Evolutionary conservation across 1,284 basidiomycete species (phyloP).

Genomic region (Meira nashicola): DNA sequence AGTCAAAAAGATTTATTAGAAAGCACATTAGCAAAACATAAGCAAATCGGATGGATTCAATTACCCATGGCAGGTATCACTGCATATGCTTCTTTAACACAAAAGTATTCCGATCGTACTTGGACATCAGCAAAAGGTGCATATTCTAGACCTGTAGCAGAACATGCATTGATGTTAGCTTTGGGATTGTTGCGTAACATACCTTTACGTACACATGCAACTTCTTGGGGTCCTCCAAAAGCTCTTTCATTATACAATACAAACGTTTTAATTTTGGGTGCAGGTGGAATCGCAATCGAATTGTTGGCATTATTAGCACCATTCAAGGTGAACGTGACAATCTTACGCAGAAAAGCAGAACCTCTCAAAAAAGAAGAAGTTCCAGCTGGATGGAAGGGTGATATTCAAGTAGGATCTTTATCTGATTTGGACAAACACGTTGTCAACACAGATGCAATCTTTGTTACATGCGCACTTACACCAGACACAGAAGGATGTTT

Average conservation of each 20-base stretch:
- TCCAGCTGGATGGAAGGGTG: not conserved
- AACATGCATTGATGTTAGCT: conserved; percentile 29
- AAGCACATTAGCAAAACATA: conserved; percentile 8
- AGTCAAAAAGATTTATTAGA: conserved; percentile 2
- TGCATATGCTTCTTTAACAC: conserved; percentile 20
- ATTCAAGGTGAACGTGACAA: conserved; percentile 19
- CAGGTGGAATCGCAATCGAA: conserved; percentile 21
- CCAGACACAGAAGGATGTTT: conserved; percentile 15
- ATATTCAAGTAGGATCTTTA: conserved; percentile 10
- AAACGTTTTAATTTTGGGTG: conserved; percentile 25
- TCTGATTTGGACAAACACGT: conserved; percentile 7
- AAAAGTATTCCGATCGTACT: conserved; percentile 10
- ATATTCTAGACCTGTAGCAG: conserved; percentile 28
- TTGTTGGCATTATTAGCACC: conserved; percentile 14
- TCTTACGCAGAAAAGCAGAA: conserved; percentile 14
- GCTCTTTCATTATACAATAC: conserved; percentile 13
- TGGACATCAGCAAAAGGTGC: conserved; percentile 38
- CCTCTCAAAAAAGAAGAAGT: not conserved
- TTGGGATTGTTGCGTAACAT: conserved; percentile 21
- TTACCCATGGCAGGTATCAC: conserved; percentile 39
- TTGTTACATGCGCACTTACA: conserved; percentile 32
- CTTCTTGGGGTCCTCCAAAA: conserved; percentile 14
- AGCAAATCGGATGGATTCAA: conserved; percentile 25
- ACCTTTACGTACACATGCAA: conserved; percentile 17
- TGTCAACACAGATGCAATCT: conserved; percentile 15